These are phyloP conservation scores for Colletotrichum camelliae DNA, from an alignment of 2,329 filamentous ascomycete genomes.

Conservation along the genomic window DNA sequence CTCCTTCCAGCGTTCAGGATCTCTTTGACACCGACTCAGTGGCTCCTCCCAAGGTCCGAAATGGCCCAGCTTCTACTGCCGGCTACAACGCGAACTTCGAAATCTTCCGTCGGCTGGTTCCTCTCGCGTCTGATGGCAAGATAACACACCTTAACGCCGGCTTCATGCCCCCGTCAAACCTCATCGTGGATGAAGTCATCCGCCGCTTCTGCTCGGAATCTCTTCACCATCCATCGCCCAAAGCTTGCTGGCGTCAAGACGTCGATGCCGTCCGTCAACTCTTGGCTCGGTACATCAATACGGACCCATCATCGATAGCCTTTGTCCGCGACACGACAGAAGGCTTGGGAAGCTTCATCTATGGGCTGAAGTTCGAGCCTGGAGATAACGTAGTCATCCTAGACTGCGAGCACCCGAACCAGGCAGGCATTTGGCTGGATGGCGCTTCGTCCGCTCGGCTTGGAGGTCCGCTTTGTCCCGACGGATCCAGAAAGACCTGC, in stretches of 20 bases:
- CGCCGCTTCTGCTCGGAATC: slow-evolving; percentile 28
- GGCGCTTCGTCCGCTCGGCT: slow-evolving; percentile 27
- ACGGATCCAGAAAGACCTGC: slow-evolving; percentile 14
- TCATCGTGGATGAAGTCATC: slow-evolving; percentile 34
- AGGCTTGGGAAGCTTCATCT: slow-evolving; percentile 32
- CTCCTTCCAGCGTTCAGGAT: background rate
- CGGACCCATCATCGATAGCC: slow-evolving; percentile 27
- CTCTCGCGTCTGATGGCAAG: slow-evolving; percentile 18
- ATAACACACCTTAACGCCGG: slow-evolving; percentile 34
- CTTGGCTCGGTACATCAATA: slow-evolving; percentile 32
- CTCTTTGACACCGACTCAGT: background rate
- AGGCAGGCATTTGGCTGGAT: slow-evolving; percentile 35
- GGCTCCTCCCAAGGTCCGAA: background rate
- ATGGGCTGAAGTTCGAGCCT: slow-evolving; percentile 23
- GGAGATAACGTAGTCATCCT: slow-evolving; percentile 38
- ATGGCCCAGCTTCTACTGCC: background rate
- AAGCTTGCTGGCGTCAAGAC: slow-evolving; percentile 18
- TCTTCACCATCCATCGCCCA: slow-evolving; percentile 26
- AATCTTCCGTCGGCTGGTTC: slow-evolving; percentile 25
- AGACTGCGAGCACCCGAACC: slow-evolving; percentile 37
- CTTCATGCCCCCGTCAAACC: slow-evolving; percentile 34
- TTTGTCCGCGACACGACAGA: slow-evolving; percentile 39
- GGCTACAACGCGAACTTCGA: slow-evolving; percentile 15
- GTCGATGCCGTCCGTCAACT: slow-evolving; percentile 9
- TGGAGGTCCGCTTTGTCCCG: slow-evolving; percentile 33